These are phyloP conservation scores for Pseudogymnoascus sp. DNA, from an alignment of 2,329 filamentous ascomycete genomes.

Conservation along the genomic window DNA sequence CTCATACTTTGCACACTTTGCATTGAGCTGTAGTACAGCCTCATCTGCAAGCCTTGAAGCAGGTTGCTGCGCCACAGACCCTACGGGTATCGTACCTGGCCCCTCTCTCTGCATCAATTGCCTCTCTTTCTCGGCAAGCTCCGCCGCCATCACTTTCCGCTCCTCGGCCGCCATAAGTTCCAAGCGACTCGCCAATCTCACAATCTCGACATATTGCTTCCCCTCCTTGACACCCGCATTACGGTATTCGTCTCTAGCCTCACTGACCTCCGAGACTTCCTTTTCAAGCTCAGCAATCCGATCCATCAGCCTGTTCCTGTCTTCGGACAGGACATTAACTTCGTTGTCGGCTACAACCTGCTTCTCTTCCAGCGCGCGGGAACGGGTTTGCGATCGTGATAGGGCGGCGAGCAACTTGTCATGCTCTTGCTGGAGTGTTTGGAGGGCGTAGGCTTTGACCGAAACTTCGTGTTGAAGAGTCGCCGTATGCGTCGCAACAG, in stretches of 20 bases:
- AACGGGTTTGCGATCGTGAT: conserved; percentile 40
- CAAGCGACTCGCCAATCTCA: conserved; percentile 26
- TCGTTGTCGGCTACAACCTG: conserved; percentile 41
- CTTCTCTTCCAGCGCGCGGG: conserved; percentile 42
- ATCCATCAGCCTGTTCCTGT: conserved; percentile 39
- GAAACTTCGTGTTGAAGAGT: conserved; percentile 44
- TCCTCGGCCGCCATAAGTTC: conserved; percentile 40
- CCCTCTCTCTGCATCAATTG: background rate
- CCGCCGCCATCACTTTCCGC: conserved; percentile 36
- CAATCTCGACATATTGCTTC: conserved; percentile 29
- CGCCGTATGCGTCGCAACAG: conserved; percentile 21
- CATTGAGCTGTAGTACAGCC: background rate
- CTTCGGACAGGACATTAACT: conserved; percentile 42
- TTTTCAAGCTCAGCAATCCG: conserved; percentile 39
- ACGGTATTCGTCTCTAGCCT: conserved; percentile 37
- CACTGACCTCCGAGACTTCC: conserved; percentile 40
- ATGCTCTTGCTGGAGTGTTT: conserved; percentile 46
- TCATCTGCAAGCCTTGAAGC: background rate
- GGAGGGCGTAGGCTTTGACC: conserved; percentile 42
- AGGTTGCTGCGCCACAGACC: background rate
- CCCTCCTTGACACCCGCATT: conserved; percentile 28
- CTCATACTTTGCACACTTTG: background rate
- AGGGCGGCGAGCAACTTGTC: conserved; percentile 43
- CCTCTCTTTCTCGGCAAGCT: background rate
- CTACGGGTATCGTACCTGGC: background rate